These are phyloP conservation scores for Escallonia herrerae DNA, from an alignment of 129 eudicot species.

Conservation along the genomic window DNA sequence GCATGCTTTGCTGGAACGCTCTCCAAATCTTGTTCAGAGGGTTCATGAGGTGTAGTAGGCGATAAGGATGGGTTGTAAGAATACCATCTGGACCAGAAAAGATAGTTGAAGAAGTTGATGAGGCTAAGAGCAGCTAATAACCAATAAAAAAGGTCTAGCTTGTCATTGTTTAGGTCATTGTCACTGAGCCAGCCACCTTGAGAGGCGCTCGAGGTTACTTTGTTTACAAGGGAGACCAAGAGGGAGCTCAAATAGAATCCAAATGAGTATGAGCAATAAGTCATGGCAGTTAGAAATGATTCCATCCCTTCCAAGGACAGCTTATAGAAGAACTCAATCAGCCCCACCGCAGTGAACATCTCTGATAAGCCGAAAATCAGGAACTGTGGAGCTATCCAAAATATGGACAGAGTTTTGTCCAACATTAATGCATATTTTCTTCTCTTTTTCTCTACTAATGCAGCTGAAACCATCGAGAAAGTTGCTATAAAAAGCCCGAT, in stretches of 20 bases:
- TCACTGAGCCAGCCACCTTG: conserved; percentile 66
- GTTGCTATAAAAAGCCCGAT: conserved; percentile 79
- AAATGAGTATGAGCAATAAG: conserved; percentile 77
- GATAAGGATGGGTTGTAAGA: conserved; percentile 47
- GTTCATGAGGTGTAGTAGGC: neutral
- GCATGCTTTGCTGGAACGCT: neutral
- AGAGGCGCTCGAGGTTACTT: conserved; percentile 39
- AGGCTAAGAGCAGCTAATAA: conserved; percentile 64
- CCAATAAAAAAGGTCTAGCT: conserved; percentile 80
- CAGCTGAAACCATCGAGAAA: conserved; percentile 84
- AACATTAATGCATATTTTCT: conserved; percentile 27
- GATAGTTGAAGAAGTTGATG: conserved; percentile 67
- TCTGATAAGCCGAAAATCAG: conserved; percentile 76
- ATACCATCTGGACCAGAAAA: conserved; percentile 85
- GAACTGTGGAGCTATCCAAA: conserved; percentile 83
- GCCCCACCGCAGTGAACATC: conserved; percentile 84
- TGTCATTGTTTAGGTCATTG: conserved; percentile 62
- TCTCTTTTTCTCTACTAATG: conserved; percentile 55
- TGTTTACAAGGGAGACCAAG: conserved; percentile 66
- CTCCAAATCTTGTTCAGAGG: neutral
- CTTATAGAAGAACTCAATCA: conserved; percentile 73
- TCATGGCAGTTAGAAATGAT: conserved; percentile 81
- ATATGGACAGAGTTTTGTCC: conserved; percentile 39
- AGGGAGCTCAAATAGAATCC: conserved; percentile 79
- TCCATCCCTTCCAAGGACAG: conserved; percentile 74